Percentiles rank a stretch among this genome's conserved stretches.
phyloP scores from a whole-genome alignment of 2,329 filamentous ascomycete species.

The Coniosporium tulheliwenetii region DNA sequence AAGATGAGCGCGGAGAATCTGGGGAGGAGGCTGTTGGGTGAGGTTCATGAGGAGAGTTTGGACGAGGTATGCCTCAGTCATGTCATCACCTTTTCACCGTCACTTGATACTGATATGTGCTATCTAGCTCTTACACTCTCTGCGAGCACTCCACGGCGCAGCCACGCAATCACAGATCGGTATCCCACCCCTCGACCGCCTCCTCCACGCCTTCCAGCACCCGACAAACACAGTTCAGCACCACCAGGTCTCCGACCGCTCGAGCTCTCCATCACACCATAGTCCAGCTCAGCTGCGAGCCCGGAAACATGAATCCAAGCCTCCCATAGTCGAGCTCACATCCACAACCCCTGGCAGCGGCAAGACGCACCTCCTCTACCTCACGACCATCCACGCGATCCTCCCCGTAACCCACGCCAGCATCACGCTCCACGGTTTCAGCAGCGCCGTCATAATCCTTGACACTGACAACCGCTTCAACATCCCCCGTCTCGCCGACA shows the following conservation, averaged over 20 bases:
- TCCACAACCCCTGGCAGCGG: constrained; percentile 35
- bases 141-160: constrained; percentile 13
- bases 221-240: neutral
- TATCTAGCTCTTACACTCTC: constrained; percentile 22
- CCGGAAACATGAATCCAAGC: constrained; percentile 2
- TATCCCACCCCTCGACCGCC: constrained; percentile 29
- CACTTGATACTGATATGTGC: neutral
- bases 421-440: constrained; percentile 25
- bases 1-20: constrained; percentile 27
- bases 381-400: constrained; percentile 34
- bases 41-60: constrained; percentile 32
- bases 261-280: constrained; percentile 1
- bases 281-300: constrained; percentile 3
- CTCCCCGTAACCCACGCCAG: constrained; percentile 25
- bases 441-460: constrained; percentile 36
- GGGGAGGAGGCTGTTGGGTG: constrained; percentile 36
- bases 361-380: constrained; percentile 44
- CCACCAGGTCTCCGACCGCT: neutral
- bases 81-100: too few species aligned
- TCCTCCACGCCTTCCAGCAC: constrained; percentile 10
- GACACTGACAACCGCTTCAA: constrained; percentile 41
- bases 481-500: constrained; percentile 27
- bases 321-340: constrained; percentile 36
- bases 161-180: constrained; percentile 17
- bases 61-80: constrained; percentile 28